Conservation (phyloP, 148 eudicot species). For the Rhododendron henanense region DNA sequence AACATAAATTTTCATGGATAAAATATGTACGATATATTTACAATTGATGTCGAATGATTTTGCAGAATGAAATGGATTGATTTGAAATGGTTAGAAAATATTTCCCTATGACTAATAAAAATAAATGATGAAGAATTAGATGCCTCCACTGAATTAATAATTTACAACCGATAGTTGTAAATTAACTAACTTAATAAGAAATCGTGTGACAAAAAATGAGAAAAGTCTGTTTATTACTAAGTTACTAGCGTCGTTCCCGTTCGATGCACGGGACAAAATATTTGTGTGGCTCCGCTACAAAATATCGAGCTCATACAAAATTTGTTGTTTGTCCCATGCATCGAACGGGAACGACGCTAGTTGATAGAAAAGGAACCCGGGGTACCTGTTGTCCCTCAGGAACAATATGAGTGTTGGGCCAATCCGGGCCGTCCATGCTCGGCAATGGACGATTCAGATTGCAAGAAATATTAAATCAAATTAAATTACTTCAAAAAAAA, state of each 20-base stretch:
- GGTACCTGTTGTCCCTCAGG: too few relatives aligned
- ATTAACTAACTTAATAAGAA: not conserved
- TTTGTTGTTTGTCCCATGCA: too few relatives aligned
- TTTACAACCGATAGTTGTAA: not conserved
- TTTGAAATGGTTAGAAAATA: not conserved
- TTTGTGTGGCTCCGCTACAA: too few relatives aligned
- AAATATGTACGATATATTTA: not conserved
- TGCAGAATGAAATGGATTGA: not conserved
- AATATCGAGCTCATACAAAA: too few relatives aligned
- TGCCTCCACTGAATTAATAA: not conserved
- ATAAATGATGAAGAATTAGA: not conserved
- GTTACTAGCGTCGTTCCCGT: not conserved
- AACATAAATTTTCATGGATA: not conserved
- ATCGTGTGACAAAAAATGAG: not conserved
- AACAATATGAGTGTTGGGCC: too few relatives aligned
- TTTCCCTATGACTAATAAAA: not conserved
- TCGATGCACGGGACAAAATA: too few relatives aligned
- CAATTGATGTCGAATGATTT: not conserved
- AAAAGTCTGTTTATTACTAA: not conserved
- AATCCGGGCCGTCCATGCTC: too few relatives aligned
- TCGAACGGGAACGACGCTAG: too few relatives aligned
- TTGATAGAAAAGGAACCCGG: too few relatives aligned
- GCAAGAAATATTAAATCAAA: too few relatives aligned
- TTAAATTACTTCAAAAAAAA: too few relatives aligned
- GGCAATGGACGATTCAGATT: too few relatives aligned